Evolutionary conservation across 352 stramenopile genomes (phyloP), one percentile per base, ranked within the genome.

Genomic region (Globisporangium rhizosaccharum): DNA sequence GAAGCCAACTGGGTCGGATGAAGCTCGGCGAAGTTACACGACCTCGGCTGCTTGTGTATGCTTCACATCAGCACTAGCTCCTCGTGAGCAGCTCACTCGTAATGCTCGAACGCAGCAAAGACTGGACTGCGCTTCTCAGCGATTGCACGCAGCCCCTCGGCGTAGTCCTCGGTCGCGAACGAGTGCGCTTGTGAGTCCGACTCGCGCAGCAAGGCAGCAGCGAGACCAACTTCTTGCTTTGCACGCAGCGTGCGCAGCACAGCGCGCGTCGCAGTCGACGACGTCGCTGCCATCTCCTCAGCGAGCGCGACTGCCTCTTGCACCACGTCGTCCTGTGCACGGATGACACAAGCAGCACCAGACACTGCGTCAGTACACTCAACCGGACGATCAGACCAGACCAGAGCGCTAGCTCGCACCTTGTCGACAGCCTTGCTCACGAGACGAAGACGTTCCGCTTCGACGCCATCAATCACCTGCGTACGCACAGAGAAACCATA

Each of bases 161-260:
- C 69, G 78, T 90, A 93, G 73, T 97, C 88, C 0, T 56, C 44
- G 0, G 77, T 80, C 33, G 75, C 75, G 65, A 96, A 97, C 51
- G 83, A 94, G 45, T 90, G 75, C 28, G 82, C 78, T 59, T 96
- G 87, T 4, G 75, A 70, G 66, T 94, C 76, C 10, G 88, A 79
- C 63, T 96, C 86, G 26, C 83, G 70, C 53, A 80, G 69, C 15
- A 97, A 68, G 2, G 86, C 75, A 26, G 66, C 57, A 1, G 82
- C 73, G 17, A 96, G 72, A 5, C 81, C 83, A 2, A 72, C 61
- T 48, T 97, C 85, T 65, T 72, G 76, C 56, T 79, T 75, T 26
- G 77, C 59, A 45, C 89, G 78, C 3, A 95, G 69, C 28, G 79
- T 88, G 17, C 71, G 70, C 30, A 95, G 68, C 45, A 91, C 67